phyloP scores from a whole-genome alignment of 2,329 filamentous ascomycete species.

The Colletotrichum sp. region DNA sequence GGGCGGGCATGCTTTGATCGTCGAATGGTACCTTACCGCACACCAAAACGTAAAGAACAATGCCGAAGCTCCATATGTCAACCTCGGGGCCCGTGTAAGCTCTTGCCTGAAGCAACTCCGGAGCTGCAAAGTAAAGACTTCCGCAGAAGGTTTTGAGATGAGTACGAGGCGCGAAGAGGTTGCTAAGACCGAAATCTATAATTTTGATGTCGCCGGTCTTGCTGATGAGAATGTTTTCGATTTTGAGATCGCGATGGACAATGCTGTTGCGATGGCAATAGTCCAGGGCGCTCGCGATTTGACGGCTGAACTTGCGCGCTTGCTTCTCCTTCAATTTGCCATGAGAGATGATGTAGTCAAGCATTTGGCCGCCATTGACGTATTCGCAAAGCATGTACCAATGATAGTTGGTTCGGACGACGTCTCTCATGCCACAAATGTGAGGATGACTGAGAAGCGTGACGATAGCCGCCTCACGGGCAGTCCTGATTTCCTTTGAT shows the following conservation, averaged over 20 bases:
- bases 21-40: constrained; percentile 99
- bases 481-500: constrained; percentile 94
- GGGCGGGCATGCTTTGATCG: constrained; percentile 97
- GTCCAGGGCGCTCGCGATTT: constrained; percentile 95
- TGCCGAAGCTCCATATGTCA: constrained; percentile 98
- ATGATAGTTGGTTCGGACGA: constrained; percentile 94
- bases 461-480: constrained; percentile 94
- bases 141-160: constrained; percentile 97
- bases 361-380: constrained; percentile 98
- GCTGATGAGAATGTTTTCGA: constrained; percentile 98
- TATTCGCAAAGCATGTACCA: constrained; percentile 99
- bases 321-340: constrained; percentile 98
- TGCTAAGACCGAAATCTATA: constrained; percentile 97
- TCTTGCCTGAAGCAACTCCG: constrained; percentile 89
- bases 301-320: constrained; percentile 94
- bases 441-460: constrained; percentile 93
- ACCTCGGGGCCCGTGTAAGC: constrained; percentile 97
- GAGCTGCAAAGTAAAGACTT: constrained; percentile 96
- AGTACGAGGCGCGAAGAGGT: constrained; percentile 84
- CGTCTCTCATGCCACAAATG: constrained; percentile 94
- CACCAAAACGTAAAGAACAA: constrained; percentile 95
- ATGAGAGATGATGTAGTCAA: constrained; percentile 99
- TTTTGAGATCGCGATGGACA: constrained; percentile 96
- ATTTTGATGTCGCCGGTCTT: constrained; percentile 99
- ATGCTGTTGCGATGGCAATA: constrained; percentile 99